A percentile compares a stretch with the other conserved stretches of the same genome.
Conservation (phyloP, 1,139 yeast species). For the Sugiyamaella japonica region DNA sequence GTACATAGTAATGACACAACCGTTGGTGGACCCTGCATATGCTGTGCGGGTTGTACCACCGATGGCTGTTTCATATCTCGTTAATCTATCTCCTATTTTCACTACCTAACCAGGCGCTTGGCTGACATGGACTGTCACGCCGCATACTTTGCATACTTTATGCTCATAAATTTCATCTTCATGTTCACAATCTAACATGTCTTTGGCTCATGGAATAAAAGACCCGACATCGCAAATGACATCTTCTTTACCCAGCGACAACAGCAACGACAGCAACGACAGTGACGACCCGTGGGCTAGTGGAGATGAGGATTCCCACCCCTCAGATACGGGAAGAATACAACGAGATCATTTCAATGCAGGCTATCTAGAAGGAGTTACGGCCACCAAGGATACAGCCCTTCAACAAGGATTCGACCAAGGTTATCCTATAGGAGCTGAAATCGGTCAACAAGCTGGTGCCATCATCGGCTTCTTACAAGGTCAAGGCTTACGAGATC, state of each 20-base stretch:
- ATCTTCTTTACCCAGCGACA: neutral
- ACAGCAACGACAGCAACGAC: neutral
- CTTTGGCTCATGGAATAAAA: slow-evolving; percentile 10
- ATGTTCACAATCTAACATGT: neutral
- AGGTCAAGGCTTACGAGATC: slow-evolving; percentile 32
- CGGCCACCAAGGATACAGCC: slow-evolving; percentile 65
- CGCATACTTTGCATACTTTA: too few relatives aligned
- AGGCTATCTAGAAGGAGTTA: slow-evolving; percentile 82
- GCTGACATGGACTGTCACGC: too few relatives aligned
- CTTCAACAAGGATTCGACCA: slow-evolving; percentile 79
- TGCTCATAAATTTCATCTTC: neutral
- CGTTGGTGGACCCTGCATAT: neutral
- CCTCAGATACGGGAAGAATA: slow-evolving; percentile 33
- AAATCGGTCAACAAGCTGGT: slow-evolving; percentile 67
- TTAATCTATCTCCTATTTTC: too few relatives aligned
- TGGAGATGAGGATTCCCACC: slow-evolving; percentile 10
- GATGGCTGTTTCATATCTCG: too few relatives aligned
- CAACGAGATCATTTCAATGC: slow-evolving; percentile 71
- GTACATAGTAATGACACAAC: neutral
- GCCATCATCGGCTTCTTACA: slow-evolving; percentile 56
- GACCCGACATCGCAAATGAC: neutral
- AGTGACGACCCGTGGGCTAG: neutral
- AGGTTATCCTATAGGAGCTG: slow-evolving; percentile 76
- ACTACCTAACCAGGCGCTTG: too few relatives aligned
- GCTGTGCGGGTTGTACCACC: too few relatives aligned